Conservation (phyloP, 176 grass and related monocot species). For the Elaeis guineensis region DNA sequence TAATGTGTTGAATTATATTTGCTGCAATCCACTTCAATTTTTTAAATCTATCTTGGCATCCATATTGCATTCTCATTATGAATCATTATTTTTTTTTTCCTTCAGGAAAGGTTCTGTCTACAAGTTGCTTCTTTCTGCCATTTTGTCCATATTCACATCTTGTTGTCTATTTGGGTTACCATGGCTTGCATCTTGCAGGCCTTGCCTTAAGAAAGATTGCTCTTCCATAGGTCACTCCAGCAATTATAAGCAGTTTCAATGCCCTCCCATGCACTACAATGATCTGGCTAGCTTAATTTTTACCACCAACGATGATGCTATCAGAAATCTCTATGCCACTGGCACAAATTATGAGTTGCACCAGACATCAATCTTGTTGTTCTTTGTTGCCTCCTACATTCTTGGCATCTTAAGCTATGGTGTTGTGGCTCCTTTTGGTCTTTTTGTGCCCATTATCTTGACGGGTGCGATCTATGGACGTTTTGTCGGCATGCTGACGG, state of each 20-base stretch:
- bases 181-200: slow-evolving; percentile 69
- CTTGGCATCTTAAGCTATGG: slow-evolving; percentile 87
- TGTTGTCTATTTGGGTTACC: slow-evolving; percentile 56
- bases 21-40: background rate
- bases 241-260: slow-evolving; percentile 67
- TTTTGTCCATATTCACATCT: slow-evolving; percentile 52
- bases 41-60: background rate
- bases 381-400: slow-evolving; percentile 64
- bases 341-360: slow-evolving; percentile 76
- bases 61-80: background rate
- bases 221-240: slow-evolving; percentile 23
- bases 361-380: slow-evolving; percentile 42
- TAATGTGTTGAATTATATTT: no score
- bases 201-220: slow-evolving; percentile 53
- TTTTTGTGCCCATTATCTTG: slow-evolving; percentile 87
- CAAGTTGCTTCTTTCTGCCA: slow-evolving; percentile 63
- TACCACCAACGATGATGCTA: slow-evolving; percentile 85
- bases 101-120: slow-evolving; percentile 46
- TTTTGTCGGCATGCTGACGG: slow-evolving; percentile 53
- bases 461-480: slow-evolving; percentile 89
- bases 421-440: slow-evolving; percentile 73
- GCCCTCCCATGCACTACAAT: slow-evolving; percentile 67
- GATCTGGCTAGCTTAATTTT: slow-evolving; percentile 86
- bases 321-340: slow-evolving; percentile 71
- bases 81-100: slow-evolving; percentile 7